These are phyloP conservation scores for Macadamia tetraphylla DNA, from an alignment of 164 flowering plant genomes.

Conservation along the genomic window DNA sequence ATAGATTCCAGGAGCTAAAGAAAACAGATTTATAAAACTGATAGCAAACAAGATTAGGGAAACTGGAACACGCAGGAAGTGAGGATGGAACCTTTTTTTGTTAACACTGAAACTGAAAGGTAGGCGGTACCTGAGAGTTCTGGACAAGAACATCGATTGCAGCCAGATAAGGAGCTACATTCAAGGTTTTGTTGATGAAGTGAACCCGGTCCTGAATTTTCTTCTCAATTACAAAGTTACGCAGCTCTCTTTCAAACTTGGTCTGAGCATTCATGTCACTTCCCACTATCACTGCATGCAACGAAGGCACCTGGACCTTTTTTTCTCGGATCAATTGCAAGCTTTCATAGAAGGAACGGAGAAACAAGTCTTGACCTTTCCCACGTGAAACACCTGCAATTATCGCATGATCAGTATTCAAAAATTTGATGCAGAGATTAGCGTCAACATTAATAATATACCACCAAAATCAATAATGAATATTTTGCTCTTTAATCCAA, in stretches of 20 bases:
- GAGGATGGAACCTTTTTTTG: no score
- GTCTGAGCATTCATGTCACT: slow-evolving; percentile 89
- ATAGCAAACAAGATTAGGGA: no score
- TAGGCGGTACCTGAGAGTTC: slow-evolving; percentile 72
- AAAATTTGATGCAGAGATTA: not conserved
- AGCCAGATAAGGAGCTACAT: slow-evolving; percentile 92
- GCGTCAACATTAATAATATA: no score
- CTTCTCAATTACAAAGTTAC: slow-evolving; percentile 59
- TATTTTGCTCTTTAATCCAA: not conserved
- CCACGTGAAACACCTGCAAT: slow-evolving; percentile 97
- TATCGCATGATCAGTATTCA: slow-evolving; percentile 3
- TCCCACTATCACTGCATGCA: slow-evolving; percentile 91
- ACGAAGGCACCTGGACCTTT: slow-evolving; percentile 67
- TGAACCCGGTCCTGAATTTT: slow-evolving; percentile 71
- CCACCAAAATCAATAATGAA: no score
- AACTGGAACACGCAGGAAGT: no score
- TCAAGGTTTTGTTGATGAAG: slow-evolving; percentile 82
- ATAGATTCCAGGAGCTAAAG: no score
- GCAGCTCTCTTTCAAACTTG: slow-evolving; percentile 78
- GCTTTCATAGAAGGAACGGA: slow-evolving; percentile 72
- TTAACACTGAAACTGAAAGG: not conserved
- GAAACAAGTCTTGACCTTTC: slow-evolving; percentile 93
- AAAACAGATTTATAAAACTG: no score
- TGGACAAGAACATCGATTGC: slow-evolving; percentile 95
- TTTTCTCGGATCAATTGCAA: slow-evolving; percentile 57